Evolutionary conservation across 805 yeast genomes (phyloP).

Genomic region (Ogataea minuta): DNA sequence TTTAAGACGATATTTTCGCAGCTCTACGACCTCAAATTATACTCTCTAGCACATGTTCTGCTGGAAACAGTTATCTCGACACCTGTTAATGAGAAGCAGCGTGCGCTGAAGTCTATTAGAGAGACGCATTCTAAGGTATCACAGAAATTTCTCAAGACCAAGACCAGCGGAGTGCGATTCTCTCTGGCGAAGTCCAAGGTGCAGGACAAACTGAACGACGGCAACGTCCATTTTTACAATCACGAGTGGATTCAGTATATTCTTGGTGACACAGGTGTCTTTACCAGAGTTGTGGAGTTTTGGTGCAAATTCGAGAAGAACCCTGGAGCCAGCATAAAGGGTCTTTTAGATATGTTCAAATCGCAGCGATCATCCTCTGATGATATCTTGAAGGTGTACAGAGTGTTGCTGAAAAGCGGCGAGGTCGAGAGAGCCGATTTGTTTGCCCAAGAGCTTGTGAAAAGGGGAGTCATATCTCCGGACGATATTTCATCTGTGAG

Average conservation of each 20-base stretch:
- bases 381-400: constrained; percentile 8
- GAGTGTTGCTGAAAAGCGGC: constrained; percentile 11
- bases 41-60: constrained; percentile 10
- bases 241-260: constrained; percentile 3
- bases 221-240: constrained; percentile 2
- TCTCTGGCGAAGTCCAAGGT: background rate
- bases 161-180: constrained; percentile 1
- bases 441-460: background rate
- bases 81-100: constrained; percentile 1
- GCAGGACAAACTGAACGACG: background rate
- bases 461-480: background rate
- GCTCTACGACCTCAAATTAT: constrained; percentile 14
- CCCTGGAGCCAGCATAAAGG: constrained; percentile 1
- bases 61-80: constrained; percentile 13
- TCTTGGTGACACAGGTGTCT: constrained; percentile 4
- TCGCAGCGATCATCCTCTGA: background rate
- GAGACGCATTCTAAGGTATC: constrained; percentile 11
- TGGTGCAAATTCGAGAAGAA: constrained; percentile 5
- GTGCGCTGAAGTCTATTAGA: constrained; percentile 1
- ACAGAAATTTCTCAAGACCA: constrained; percentile 4
- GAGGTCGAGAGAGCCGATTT: constrained; percentile 1
- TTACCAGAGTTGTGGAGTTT: constrained; percentile 9
- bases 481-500: background rate
- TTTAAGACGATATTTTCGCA: constrained; percentile 19
- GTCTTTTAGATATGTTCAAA: constrained; percentile 2